Conservation (phyloP, 2,329 filamentous ascomycete species). For the Xylariomycetidae sp. region DNA sequence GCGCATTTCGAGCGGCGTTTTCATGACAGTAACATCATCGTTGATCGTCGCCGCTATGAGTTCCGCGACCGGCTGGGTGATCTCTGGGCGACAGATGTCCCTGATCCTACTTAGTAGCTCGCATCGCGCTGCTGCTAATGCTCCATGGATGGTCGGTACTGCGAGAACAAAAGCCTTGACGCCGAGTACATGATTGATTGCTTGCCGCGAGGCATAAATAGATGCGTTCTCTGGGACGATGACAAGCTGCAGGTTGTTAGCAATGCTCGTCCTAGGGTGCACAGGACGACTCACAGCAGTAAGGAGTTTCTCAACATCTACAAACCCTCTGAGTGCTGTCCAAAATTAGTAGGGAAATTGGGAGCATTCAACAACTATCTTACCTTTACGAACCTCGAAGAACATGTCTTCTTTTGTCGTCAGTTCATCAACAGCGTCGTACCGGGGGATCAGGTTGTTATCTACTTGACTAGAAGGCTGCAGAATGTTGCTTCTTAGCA, state of each 20-base stretch:
- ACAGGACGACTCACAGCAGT: constrained; percentile 53
- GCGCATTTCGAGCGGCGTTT: constrained; percentile 74
- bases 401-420: constrained; percentile 83
- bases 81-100: constrained; percentile 61
- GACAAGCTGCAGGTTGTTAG: constrained; percentile 55
- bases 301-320: constrained; percentile 75
- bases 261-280: neutral
- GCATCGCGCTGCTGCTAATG: constrained; percentile 60
- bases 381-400: constrained; percentile 66
- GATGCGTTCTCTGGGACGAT: constrained; percentile 64
- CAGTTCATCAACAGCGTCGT: constrained; percentile 80
- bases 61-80: constrained; percentile 55
- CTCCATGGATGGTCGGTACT: constrained; percentile 62
- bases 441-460: constrained; percentile 64
- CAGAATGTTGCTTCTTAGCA: constrained; percentile 79
- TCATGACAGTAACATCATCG: constrained; percentile 73
- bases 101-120: constrained; percentile 63
- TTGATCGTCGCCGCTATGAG: constrained; percentile 72
- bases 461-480: constrained; percentile 74
- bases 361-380: constrained; percentile 6
- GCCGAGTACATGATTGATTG: constrained; percentile 81
- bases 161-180: constrained; percentile 75
- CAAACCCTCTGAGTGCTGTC: constrained; percentile 65
- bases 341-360: constrained; percentile 12
- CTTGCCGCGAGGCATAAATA: constrained; percentile 68